Evolutionary conservation across 169 alveolate genomes (phyloP).

Genomic region (Eimeria sp.): DNA sequence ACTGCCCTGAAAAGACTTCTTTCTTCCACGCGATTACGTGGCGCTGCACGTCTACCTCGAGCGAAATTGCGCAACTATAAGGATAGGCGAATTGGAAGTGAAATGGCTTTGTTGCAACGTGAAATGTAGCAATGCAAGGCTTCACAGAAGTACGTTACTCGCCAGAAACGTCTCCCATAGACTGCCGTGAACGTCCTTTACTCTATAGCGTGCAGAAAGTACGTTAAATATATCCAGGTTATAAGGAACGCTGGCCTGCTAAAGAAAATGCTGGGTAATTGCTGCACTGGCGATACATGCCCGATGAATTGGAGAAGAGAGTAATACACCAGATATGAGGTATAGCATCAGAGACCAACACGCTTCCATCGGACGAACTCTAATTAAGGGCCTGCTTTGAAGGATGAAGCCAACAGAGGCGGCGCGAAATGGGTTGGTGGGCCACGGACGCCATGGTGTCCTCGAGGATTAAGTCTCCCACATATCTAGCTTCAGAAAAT

Average conservation of each 20-base stretch:
- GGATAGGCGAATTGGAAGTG: not conserved
- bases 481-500: not conserved
- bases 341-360: not conserved
- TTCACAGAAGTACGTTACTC: not conserved
- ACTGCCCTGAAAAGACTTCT: not conserved
- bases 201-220: not conserved
- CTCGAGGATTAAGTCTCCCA: not conserved
- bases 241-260: not conserved
- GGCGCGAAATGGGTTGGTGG: not conserved
- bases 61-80: not conserved
- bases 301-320: not conserved
- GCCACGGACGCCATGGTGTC: not conserved
- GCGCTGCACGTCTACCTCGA: not conserved
- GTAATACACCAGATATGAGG: not conserved
- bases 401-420: not conserved
- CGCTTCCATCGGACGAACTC: not conserved
- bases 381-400: not conserved
- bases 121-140: not conserved
- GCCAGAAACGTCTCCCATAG: not conserved
- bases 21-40: not conserved
- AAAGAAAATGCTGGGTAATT: not conserved
- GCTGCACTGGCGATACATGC: constrained; percentile 14
- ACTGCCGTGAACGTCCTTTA: not conserved
- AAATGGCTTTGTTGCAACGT: not conserved
- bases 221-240: not conserved